Conservation (phyloP, 2,329 filamentous ascomycete genomes). For the Colletotrichum shisoi region DNA sequence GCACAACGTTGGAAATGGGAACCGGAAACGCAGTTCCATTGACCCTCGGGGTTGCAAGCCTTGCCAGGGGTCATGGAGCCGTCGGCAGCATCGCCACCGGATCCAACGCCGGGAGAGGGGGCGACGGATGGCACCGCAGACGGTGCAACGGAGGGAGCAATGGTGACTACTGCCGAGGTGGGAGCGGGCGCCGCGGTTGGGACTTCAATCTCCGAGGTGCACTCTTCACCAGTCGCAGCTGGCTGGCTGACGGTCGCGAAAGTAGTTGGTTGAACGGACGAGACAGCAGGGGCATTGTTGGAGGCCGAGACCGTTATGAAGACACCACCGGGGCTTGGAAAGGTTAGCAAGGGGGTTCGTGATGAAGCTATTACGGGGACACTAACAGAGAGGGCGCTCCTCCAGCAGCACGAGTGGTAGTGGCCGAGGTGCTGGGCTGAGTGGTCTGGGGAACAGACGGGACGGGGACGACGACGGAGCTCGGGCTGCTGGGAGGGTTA, state of each 20-base stretch:
- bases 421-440: conserved; percentile 21
- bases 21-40: conserved; percentile 66
- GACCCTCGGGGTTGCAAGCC: conserved; percentile 61
- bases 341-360: conserved; percentile 39
- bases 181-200: conserved; percentile 20
- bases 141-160: conserved; percentile 4
- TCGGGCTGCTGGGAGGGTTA: conserved; percentile 21
- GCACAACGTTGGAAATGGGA: conserved; percentile 68
- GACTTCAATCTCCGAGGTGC: background rate
- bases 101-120: conserved; percentile 14
- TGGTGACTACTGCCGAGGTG: conserved; percentile 10
- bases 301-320: conserved; percentile 50
- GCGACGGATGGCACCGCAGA: conserved; percentile 2
- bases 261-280: conserved; percentile 40
- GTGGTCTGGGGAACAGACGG: conserved; percentile 27
- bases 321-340: conserved; percentile 53
- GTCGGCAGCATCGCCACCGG: conserved; percentile 40
- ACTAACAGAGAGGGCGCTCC: conserved; percentile 44
- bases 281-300: conserved; percentile 38
- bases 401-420: conserved; percentile 32
- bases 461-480: conserved; percentile 40
- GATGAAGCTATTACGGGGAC: conserved; percentile 2
- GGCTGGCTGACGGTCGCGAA: conserved; percentile 43
- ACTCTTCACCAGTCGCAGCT: conserved; percentile 38
- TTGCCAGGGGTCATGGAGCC: conserved; percentile 50